phyloP scores from a whole-genome alignment of 306 rosid species.

The Vicia villosa region DNA sequence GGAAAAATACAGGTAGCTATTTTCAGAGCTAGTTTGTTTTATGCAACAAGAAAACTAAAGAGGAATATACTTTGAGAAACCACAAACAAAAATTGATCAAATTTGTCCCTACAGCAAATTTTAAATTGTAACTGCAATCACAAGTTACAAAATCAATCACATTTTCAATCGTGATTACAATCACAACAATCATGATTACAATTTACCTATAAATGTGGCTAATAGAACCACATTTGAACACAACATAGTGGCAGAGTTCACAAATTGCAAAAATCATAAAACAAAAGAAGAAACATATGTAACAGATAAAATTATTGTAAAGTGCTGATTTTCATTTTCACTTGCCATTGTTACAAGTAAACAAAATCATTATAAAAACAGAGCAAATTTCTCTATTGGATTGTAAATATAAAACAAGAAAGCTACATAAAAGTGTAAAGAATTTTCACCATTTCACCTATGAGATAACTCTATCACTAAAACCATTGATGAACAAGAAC shows the following conservation, averaged over 20 bases:
- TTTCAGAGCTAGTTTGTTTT: not conserved
- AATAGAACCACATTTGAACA: not conserved
- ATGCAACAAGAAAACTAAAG: not conserved
- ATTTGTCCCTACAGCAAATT: not conserved
- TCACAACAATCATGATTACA: not conserved
- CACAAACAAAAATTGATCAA: not conserved
- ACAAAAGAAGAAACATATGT: not conserved
- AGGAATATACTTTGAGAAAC: not conserved
- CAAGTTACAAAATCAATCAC: not conserved
- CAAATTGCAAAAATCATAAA: not conserved
- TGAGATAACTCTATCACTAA: constrained; percentile 37
- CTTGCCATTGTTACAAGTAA: constrained; percentile 43
- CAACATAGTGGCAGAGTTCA: constrained; percentile 1
- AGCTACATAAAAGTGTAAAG: constrained; percentile 31
- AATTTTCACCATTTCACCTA: constrained; percentile 30
- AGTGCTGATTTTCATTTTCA: constrained; percentile 44
- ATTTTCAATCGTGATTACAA: not conserved
- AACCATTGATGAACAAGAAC: constrained; percentile 98
- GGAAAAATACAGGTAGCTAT: not conserved
- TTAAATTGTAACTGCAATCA: not conserved
- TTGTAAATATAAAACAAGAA: constrained; percentile 26
- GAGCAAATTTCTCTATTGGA: constrained; percentile 22
- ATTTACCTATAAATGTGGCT: not conserved
- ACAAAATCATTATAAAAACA: not conserved
- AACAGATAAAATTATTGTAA: constrained; percentile 23